Percentiles rank a stretch among this genome's conserved stretches.
phyloP scores from a whole-genome alignment of 495 filamentous ascomycete species.

The Zalerion maritima region DNA sequence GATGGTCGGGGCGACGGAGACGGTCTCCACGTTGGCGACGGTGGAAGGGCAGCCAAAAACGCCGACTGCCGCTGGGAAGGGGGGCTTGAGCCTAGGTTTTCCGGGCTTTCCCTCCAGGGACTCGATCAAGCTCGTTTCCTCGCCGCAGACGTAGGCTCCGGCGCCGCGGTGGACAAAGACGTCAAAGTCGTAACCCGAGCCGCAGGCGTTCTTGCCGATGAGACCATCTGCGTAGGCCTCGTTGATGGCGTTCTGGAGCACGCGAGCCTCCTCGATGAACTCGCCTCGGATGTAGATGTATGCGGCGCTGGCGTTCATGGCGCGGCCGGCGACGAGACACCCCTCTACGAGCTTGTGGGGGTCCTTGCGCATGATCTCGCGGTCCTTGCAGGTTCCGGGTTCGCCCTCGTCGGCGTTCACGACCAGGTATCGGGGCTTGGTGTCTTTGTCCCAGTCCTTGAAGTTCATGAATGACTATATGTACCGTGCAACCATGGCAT shows the following conservation, averaged over 20 bases:
- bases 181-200: conserved; percentile 93
- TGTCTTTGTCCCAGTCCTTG: conserved; percentile 98
- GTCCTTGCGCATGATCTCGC: conserved; percentile 99
- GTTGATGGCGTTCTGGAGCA: conserved; percentile 88
- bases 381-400: conserved; percentile 97
- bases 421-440: conserved; percentile 86
- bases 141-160: conserved; percentile 94
- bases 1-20: conserved; percentile 92
- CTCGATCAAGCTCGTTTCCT: conserved; percentile 95
- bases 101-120: conserved; percentile 96
- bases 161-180: conserved; percentile 92
- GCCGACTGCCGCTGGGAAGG: conserved; percentile 93
- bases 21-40: conserved; percentile 93
- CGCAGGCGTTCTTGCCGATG: conserved; percentile 96
- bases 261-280: conserved; percentile 92
- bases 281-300: conserved; percentile 99
- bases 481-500: too few species aligned
- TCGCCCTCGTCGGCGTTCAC: conserved; percentile 99
- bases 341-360: conserved; percentile 97
- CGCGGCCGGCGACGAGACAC: conserved; percentile 87
- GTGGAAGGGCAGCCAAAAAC: conserved; percentile 96
- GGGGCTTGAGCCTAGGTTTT: conserved; percentile 95
- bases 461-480: conserved; percentile 96
- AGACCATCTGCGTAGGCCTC: conserved; percentile 88
- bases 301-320: conserved; percentile 94